Percentiles rank a stretch among this genome's conserved stretches.
phyloP scores from a whole-genome alignment of 192 early-diverging fungal species.

The Mortierella hygrophila region DNA sequence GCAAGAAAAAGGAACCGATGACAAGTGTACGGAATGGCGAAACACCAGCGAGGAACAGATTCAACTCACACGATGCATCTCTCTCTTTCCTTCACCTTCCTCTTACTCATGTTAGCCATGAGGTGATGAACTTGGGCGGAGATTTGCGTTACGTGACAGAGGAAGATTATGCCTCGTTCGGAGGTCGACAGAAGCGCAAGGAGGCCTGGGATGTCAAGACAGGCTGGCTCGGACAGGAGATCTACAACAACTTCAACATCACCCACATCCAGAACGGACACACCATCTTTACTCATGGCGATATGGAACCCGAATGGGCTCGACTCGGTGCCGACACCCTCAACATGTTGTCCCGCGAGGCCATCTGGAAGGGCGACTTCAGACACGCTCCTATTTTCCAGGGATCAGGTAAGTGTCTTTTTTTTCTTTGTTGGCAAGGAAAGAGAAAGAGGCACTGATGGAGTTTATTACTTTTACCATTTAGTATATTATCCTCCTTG shows the following conservation, averaged over 20 bases:
- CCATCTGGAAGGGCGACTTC: conserved; percentile 35
- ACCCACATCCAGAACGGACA: conserved; percentile 43
- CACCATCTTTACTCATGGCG: conserved; percentile 43
- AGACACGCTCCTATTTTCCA: conserved; percentile 41
- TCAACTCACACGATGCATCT: neutral
- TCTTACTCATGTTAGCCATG: conserved; percentile 32
- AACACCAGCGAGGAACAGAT: neutral
- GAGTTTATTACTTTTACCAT: neutral
- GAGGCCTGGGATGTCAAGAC: conserved; percentile 45
- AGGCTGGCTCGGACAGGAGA: conserved; percentile 42
- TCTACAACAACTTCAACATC: conserved; percentile 49
- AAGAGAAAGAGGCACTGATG: neutral
- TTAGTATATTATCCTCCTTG: neutral
- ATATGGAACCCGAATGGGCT: conserved; percentile 49
- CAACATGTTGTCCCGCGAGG: conserved; percentile 23
- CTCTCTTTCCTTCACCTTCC: neutral
- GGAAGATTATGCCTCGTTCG: conserved; percentile 49
- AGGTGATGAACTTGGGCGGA: conserved; percentile 52
- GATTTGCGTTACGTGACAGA: conserved; percentile 47
- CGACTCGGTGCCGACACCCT: conserved; percentile 29
- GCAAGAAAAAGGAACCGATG: neutral
- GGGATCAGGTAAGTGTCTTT: conserved; percentile 13
- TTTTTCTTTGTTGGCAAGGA: neutral
- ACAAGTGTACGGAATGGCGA: neutral
- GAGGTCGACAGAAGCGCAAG: conserved; percentile 32